Base-by-base conservation (phyloP, 371 early-diverging fungal genomes). In the Lichtheimia ornata region DNA sequence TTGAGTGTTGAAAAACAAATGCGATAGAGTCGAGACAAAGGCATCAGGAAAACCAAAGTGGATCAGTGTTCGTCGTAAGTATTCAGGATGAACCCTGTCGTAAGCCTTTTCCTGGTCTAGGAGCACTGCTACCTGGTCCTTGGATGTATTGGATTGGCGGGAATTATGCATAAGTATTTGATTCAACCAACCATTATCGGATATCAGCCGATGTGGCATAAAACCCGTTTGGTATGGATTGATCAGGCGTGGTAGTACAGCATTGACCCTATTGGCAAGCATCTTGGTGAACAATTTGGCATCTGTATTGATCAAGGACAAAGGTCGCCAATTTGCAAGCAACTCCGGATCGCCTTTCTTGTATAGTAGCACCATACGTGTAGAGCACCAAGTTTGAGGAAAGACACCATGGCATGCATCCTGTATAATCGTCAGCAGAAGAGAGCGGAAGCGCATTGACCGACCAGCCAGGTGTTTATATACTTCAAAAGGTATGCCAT, bases 341-440 rank as follows among this genome's bases (percentile, higher is more conserved):
- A 49, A 52, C 1, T 22, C 14, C 0, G 72, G 56, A 14, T 71
- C 69, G 0, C 78, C 74, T 43, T 58, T 72, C 71, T 57, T 78
- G 64, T 51, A 71, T 2, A 72, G 59, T 1, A 74, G 41, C 0
- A 72, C 54, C 66, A 77, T 40, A 0, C 30, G 41, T 6, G 41
- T 15, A 1, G 14, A 0, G 12, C 22, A 14, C 59, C 59, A 59
- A 12, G 43, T 22, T 0, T 0, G 1, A 2, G 59, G 59, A 24
- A 59, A 59, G 0, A 3, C 0, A 11, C 42, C 41, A 24, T 9
- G 2, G 0, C 2, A 1, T 18, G 51, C 15, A 9, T 40, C 59
- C 0, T 47, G n/a, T 28, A 50, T 28, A 13, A 58, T 4, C 2
- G 30, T 17, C 2, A 24, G 3, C n/a, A n/a, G n/a, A n/a, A n/a